Evolutionary conservation across 2,329 filamentous ascomycete genomes (phyloP).

Genomic region (Periconia sp.): DNA sequence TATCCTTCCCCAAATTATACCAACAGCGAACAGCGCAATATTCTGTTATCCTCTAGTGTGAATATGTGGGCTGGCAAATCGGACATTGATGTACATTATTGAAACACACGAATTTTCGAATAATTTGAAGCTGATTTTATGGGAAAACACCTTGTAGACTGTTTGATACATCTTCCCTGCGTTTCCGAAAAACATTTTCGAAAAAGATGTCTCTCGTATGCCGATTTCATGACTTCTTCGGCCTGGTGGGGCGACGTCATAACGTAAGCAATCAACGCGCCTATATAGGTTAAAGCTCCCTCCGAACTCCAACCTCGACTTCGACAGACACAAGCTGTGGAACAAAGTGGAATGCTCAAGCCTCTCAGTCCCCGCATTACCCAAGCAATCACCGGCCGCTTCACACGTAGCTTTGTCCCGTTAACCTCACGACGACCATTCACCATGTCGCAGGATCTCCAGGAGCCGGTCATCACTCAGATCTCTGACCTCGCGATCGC

Average conservation of each 20-base stretch:
- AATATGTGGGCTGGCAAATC: too few relatives aligned
- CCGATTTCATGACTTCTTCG: too few relatives aligned
- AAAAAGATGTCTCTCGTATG: too few relatives aligned
- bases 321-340: neutral
- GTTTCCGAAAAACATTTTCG: too few relatives aligned
- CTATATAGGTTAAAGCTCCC: neutral
- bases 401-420: neutral
- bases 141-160: too few relatives aligned
- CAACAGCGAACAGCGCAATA: too few relatives aligned
- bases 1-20: too few relatives aligned
- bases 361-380: neutral
- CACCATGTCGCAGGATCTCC: neutral
- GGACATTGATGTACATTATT: too few relatives aligned
- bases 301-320: neutral
- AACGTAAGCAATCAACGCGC: neutral
- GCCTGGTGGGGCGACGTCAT: neutral
- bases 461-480: conserved; percentile 13
- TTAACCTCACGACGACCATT: neutral
- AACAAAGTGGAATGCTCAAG: neutral
- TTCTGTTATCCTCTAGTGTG: too few relatives aligned
- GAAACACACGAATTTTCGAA: too few relatives aligned
- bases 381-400: neutral
- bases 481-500: conserved; percentile 19
- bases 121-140: too few relatives aligned
- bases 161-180: too few relatives aligned